Percentiles rank a stretch among this genome's conserved stretches.
phyloP scores from a whole-genome alignment of 805 yeast genomes.

The Millerago galiae region DNA sequence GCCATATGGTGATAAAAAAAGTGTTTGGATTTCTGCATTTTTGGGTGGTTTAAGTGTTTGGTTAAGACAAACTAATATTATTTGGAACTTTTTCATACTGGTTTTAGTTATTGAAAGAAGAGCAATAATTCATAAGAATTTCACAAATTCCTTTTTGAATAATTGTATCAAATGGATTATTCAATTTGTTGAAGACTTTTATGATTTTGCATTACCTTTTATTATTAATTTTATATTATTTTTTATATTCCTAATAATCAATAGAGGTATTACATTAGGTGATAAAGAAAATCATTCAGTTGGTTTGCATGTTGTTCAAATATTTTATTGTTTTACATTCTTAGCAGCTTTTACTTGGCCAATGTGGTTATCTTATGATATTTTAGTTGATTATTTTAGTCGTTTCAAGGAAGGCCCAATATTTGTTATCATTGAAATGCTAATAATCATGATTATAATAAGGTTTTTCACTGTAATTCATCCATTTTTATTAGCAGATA shows the following conservation, averaged over 20 bases:
- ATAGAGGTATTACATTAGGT: constrained; percentile 87
- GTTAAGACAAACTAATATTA: constrained; percentile 86
- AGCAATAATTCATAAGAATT: constrained; percentile 35
- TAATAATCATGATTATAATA: constrained; percentile 39
- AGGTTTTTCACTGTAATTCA: constrained; percentile 68
- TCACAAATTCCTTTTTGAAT: constrained; percentile 30
- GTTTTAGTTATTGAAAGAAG: constrained; percentile 47
- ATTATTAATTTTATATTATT: constrained; percentile 46
- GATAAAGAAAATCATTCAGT: constrained; percentile 81
- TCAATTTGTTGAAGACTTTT: constrained; percentile 30
- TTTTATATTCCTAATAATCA: constrained; percentile 48
- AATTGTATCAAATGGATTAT: constrained; percentile 34
- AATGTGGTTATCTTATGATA: constrained; percentile 49
- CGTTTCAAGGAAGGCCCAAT: constrained; percentile 26
- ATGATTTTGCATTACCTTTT: constrained; percentile 41
- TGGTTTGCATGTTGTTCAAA: constrained; percentile 68
- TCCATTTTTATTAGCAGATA: constrained; percentile 89
- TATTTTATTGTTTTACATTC: constrained; percentile 71
- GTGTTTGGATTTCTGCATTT: constrained; percentile 41
- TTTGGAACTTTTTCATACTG: constrained; percentile 70
- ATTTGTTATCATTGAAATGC: constrained; percentile 24
- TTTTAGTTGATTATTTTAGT: constrained; percentile 33
- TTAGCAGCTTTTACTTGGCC: constrained; percentile 65
- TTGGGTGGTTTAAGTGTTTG: constrained; percentile 57
- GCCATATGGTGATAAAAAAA: constrained; percentile 29